Evolutionary conservation across 495 filamentous ascomycete species (phyloP).

Genomic region (Podospora australis): DNA sequence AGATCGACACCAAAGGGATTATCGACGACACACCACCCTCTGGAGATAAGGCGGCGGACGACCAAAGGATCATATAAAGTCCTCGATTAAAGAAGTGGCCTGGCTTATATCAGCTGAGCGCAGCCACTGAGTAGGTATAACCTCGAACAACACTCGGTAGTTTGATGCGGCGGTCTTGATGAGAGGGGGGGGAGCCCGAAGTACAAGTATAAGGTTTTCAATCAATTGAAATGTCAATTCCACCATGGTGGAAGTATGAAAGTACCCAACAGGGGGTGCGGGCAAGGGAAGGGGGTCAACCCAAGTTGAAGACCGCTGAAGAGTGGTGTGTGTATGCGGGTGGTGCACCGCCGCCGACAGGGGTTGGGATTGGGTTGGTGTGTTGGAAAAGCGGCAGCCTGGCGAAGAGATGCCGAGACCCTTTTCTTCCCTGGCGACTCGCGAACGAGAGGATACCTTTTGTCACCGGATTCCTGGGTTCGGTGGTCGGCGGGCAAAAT

Average conservation of each 20-base stretch:
- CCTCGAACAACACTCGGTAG: neutral
- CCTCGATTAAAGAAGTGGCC: neutral
- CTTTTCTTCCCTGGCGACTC: neutral
- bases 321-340: slow-evolving; percentile 4
- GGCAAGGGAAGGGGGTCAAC: slow-evolving; percentile 3
- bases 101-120: slow-evolving; percentile 9
- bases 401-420: slow-evolving; percentile 15
- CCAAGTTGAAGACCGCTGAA: slow-evolving; percentile 4
- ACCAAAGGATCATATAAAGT: neutral
- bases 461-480: slow-evolving; percentile 10
- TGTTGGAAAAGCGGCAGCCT: slow-evolving; percentile 27
- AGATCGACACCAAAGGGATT: too few relatives aligned
- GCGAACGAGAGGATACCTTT: neutral
- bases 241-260: neutral
- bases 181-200: neutral
- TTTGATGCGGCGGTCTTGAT: neutral
- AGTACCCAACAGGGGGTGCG: neutral
- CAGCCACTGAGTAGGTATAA: neutral
- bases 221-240: too few relatives aligned
- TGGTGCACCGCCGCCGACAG: slow-evolving; percentile 21
- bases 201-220: slow-evolving; percentile 6
- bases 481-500: neutral
- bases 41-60: too few relatives aligned
- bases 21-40: too few relatives aligned
- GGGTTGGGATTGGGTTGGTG: slow-evolving; percentile 21